These are phyloP conservation scores for Eutrema japonicum DNA, from an alignment of 345 rosid genomes.

Conservation along the genomic window DNA sequence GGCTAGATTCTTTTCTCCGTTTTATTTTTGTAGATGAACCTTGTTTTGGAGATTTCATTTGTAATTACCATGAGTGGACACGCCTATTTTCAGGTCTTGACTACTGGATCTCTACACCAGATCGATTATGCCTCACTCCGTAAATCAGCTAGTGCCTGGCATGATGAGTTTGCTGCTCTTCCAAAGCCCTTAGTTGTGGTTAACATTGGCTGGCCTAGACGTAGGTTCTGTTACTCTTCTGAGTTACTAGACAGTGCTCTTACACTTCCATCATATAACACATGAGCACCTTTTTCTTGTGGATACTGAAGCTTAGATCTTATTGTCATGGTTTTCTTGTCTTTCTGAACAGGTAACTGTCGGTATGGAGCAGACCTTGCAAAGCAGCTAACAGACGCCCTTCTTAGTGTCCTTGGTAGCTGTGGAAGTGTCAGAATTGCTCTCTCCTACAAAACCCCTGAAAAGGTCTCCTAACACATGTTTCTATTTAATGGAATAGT, in stretches of 20 bases:
- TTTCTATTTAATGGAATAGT: conserved; percentile 1
- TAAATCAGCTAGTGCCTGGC: conserved; percentile 86
- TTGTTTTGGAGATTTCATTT: conserved; percentile 24
- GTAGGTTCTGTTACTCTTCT: conserved; percentile 50
- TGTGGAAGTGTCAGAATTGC: conserved; percentile 91
- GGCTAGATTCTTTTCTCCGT: neutral
- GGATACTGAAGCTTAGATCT: conserved; percentile 14
- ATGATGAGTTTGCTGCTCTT: conserved; percentile 85
- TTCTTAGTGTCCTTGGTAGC: conserved; percentile 62
- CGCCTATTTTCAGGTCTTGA: conserved; percentile 66
- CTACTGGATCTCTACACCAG: conserved; percentile 88
- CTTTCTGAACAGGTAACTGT: conserved; percentile 61
- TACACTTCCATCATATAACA: conserved; percentile 4
- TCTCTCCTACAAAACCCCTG: conserved; percentile 80
- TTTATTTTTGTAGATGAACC: conserved; percentile 13
- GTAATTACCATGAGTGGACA: conserved; percentile 10
- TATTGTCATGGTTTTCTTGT: neutral
- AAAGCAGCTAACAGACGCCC: conserved; percentile 65
- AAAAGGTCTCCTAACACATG: conserved; percentile 58
- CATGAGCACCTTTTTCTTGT: neutral
- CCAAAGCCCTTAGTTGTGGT: conserved; percentile 93
- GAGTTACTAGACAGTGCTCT: conserved; percentile 19
- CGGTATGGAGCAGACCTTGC: conserved; percentile 87
- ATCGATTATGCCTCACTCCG: conserved; percentile 86
- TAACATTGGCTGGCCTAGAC: conserved; percentile 87